Base-by-base conservation (phyloP, 768 basidiomycete species). In the Mycena alexandri region DNA sequence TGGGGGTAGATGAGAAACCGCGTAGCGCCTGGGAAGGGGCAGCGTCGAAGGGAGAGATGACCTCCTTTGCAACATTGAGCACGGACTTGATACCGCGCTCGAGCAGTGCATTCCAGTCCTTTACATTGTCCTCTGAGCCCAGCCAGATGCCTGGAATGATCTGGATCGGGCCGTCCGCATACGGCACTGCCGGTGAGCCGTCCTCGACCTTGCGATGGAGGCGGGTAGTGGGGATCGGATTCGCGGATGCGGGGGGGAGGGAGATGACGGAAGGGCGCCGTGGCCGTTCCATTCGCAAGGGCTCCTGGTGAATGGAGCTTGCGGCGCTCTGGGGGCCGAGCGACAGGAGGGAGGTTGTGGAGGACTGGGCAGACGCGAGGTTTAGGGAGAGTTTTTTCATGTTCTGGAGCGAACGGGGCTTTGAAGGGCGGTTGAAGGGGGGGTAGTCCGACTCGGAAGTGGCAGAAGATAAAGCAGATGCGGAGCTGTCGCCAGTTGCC, bases 61-160 rank as follows among this genome's bases (percentile, higher is more conserved):
- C 93, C 78, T 98, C 95, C 81, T 96, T 95, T 51, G 95, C 95
- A 38, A 97, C 96, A 77, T 97, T 96, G 78, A 97, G 86, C 22
- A 97, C 87, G 50, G 92, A 88, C 68, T 85, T 87, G 75, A 96
- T 95, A 43, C 90, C 88, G 38, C 89, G 86, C 57, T 91, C 86
- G 24, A 87, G 74, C 64, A 96, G 88, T 29, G 84, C 83, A 46
- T 81, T 82, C 90, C 92, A 93, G 78, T 96, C 92, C 64, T 90
- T 87, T 48, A 93, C 94, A 72, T 96, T 96, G 79, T 95, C 94
- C 78, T 96, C 94, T 62, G 93, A 93, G 69, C 95, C 96, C 12
- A 97, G 88, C 90, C 91, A 97, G 64, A 97, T 83, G 55, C 90
- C 89, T 3, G 95, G 95, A 51, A 96, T 84, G 73, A 98, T 83